Conservation (phyloP, 176 grass and related monocot species). For the Eragrostis nindensis region DNA sequence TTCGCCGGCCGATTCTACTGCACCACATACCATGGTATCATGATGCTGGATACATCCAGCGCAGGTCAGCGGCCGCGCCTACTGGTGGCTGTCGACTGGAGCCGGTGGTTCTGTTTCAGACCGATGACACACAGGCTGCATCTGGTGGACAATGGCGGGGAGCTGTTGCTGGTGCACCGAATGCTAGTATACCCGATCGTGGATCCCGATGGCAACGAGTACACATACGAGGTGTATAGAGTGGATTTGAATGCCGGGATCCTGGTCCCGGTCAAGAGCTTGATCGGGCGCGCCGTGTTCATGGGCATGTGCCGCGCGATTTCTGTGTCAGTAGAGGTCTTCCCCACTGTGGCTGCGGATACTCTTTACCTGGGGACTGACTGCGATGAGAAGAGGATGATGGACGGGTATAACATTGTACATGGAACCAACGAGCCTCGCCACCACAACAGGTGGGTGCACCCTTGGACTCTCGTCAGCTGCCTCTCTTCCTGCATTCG, state of each 20-base stretch:
- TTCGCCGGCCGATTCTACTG: neutral
- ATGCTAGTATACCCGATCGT: neutral
- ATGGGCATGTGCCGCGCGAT: no score
- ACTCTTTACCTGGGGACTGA: neutral
- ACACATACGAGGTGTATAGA: no score
- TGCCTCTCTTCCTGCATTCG: neutral
- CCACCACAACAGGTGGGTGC: no score
- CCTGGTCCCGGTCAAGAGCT: no score
- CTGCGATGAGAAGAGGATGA: neutral
- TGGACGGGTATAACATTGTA: neutral
- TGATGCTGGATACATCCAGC: neutral
- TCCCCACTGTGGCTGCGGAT: no score
- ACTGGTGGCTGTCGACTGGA: neutral
- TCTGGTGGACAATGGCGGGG: slow-evolving; percentile 6
- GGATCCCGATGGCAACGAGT: no score
- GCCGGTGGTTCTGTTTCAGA: neutral
- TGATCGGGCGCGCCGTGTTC: no score
- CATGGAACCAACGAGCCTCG: neutral
- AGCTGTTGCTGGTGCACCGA: neutral
- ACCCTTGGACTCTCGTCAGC: neutral
- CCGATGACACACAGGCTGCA: neutral
- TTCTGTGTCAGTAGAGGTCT: no score
- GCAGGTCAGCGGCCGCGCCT: neutral
- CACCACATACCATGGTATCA: neutral
- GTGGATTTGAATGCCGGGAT: no score